Evolutionary conservation across 73 alveolate genomes (phyloP), one percentile per base, ranked within the genome.

Genomic region (Symbiodinium pilosum): DNA sequence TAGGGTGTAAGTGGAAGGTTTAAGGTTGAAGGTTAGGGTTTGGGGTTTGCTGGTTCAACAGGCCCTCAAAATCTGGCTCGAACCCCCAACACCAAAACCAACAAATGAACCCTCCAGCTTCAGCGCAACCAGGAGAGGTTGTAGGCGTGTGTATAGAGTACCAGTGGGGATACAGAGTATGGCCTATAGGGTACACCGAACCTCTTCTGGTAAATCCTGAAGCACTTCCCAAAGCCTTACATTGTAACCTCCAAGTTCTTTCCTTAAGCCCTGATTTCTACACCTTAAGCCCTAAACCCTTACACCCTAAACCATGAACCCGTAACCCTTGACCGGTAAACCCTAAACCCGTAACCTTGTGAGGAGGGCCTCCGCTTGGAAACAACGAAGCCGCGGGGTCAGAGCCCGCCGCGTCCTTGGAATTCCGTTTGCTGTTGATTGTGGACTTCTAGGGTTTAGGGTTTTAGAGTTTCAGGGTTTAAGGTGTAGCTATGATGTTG

Each of bases 331-430:
- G 26, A 56, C 16, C 77, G n/a, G 38, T 20, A 64, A 64, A 64
- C 41, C 77, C 77, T 0, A 26, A 64, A 26, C 77, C 36, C 77
- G 11, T 26, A 64, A 26, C 77, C 77, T 16, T 30, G 41, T 3
- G 81, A 64, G 81, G 81, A 64, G 81, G 81, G 81, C 81, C 12
- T 64, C 1, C 81, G 81, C 81, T 64, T 64, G 81, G 81, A 64
- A n/a, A 64, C 81, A 14, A n/a, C 81, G 18, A 64, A 64, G 81
- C 81, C 81, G 0, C 30, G 81, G 38, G 81, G 81, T 32, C 30
- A 38, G 81, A 64, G 81, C 34, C 81, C 81, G 81, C 81, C 41
- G 11, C 39, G 81, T 2, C 81, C 81, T 64, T 26, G 32, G 81
- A 9, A 1, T 1, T 0, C 30, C 34, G 32, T 1, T 11, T 11